Evolutionary conservation across 768 basidiomycete species (phyloP).

Genomic region (Heimioporus sp.): DNA sequence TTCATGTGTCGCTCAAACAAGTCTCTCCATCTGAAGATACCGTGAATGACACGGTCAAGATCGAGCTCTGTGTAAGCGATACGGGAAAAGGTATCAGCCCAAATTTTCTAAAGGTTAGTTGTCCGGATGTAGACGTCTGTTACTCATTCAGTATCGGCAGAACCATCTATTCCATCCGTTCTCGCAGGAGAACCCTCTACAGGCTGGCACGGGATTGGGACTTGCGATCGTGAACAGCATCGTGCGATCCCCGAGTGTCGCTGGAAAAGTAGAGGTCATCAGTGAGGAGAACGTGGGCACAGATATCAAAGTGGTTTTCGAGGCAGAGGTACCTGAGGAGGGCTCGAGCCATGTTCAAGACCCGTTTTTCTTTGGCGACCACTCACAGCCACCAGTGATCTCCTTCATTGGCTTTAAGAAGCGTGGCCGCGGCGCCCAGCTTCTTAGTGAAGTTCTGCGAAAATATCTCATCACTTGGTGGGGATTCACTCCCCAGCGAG

Average conservation of each 20-base stretch:
- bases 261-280: constrained; percentile 92
- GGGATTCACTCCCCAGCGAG: constrained; percentile 55
- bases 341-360: constrained; percentile 39
- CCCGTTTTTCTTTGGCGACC: constrained; percentile 44
- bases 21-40: constrained; percentile 55
- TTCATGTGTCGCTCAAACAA: constrained; percentile 82
- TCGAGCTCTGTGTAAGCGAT: constrained; percentile 84
- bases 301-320: constrained; percentile 85
- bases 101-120: constrained; percentile 78
- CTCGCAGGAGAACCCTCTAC: constrained; percentile 93
- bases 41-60: constrained; percentile 58
- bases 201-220: constrained; percentile 90
- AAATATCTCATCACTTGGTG: constrained; percentile 76
- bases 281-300: constrained; percentile 89
- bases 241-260: constrained; percentile 78
- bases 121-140: not conserved
- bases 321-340: constrained; percentile 59
- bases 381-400: constrained; percentile 46
- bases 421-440: constrained; percentile 60
- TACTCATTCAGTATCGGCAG: constrained; percentile 32
- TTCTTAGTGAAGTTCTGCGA: constrained; percentile 59
- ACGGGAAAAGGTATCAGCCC: constrained; percentile 96
- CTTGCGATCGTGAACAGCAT: constrained; percentile 96
- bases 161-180: constrained; percentile 97
- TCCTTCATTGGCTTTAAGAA: constrained; percentile 73